Base-by-base conservation (phyloP, 2,329 filamentous ascomycete genomes). In the Xylaria sp. region DNA sequence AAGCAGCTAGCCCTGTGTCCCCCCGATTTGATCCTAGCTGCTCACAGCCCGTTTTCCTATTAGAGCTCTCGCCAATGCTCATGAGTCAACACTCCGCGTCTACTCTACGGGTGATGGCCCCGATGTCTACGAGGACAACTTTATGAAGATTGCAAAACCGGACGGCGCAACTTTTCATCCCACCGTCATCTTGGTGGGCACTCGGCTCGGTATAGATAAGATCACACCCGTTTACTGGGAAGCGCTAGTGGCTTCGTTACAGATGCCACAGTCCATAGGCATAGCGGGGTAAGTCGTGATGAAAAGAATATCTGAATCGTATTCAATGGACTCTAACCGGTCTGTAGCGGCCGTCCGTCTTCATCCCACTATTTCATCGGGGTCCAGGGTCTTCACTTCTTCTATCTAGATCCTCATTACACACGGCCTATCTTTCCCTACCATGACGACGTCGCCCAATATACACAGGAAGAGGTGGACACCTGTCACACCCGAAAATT, bases 161-260 rank as follows among this genome's bases (percentile, higher is more conserved):
- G 82, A 87, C 55, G 84, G 87, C 37, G 81, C 84, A 47, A 75
- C 73, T 0, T 96, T 97, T 69, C 85, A 88, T 25, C 94, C 95
- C 5, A 98, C 93, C 0, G 80, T 99, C 33, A 90, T 99, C 55
- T 83, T 99, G 7, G 87, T 99, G 9, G 92, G 93, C 43, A 95
- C 94, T 15, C 85, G 95, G 54, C 80, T 99, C 23, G 95, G 95
- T 6, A 95, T 98, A 67, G 94, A 98, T 68, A 92, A 95, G 72
- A 90, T 98, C 69, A 99, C 93, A 1, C 90, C 91, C 0, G 92
- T 96, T 2, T 99, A 99, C 72, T 96, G 94, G 88, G 91, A 96
- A 73, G 92, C 93, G n/a, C 82, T 99, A 33, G 92, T 93, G 70
- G 85, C 90, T 19, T 86, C 91, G 19, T 79, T 99, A 54, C 91